Evolutionary conservation across 352 stramenopile species (phyloP).

Genomic region (Ophiocytium majus): DNA sequence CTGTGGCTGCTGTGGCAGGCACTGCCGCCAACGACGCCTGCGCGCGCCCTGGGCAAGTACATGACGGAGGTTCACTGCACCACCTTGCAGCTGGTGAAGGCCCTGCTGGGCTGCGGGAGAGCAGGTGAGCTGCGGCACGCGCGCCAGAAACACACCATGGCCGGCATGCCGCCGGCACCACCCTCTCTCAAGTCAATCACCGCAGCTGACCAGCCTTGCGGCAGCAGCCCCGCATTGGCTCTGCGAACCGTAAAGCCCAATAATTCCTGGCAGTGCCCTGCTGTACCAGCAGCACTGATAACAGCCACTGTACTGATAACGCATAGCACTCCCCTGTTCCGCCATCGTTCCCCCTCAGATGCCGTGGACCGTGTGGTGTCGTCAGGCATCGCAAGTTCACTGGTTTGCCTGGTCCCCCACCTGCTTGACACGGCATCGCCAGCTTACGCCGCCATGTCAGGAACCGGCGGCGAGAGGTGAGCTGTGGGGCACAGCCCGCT

Average conservation of each 20-base stretch:
- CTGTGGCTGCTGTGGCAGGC: constrained; percentile 11
- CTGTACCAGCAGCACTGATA: no score
- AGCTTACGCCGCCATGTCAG: not conserved
- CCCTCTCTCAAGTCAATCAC: no score
- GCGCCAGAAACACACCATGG: no score
- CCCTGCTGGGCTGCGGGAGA: not conserved
- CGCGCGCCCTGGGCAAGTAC: not conserved
- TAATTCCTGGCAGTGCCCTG: no score
- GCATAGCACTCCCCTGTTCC: no score
- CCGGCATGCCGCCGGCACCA: no score
- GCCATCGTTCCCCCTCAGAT: constrained; percentile 4
- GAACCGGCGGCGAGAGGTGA: not conserved
- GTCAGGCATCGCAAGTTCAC: not conserved
- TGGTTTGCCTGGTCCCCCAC: not conserved
- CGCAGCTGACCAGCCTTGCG: no score
- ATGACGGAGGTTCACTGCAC: not conserved
- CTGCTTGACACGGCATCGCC: not conserved
- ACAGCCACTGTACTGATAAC: no score
- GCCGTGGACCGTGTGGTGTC: not conserved
- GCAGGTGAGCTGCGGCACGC: no score
- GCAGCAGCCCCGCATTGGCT: no score
- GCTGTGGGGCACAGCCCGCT: no score
- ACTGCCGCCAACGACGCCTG: not conserved
- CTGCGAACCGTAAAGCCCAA: no score
- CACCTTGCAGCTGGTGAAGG: not conserved